Base-by-base conservation (phyloP, 2,329 filamentous ascomycete genomes). In the Huntiella moniliformis region DNA sequence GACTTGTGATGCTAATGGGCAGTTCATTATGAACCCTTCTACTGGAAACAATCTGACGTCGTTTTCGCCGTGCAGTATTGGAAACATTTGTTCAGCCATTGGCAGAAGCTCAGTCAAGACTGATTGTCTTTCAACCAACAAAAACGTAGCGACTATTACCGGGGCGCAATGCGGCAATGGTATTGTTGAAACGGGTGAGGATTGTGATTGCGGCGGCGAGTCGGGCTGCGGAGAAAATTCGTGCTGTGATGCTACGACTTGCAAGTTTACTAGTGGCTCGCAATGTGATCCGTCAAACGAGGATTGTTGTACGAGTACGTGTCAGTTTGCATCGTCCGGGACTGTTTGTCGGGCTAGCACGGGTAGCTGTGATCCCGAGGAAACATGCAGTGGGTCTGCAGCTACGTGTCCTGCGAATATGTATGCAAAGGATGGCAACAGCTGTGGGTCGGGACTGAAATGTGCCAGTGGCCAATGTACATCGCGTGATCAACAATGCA, bases 391-490 rank as follows among this genome's bases (percentile, higher is more conserved):
- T 3, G 91, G 91, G 47, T 73, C 61, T 42, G 68, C 70, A 6
- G 74, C 82, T 11, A 66, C 70, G 36, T 98, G 91, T 56, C 91
- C 91, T 0, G 56, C 63, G 1, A 85, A 98, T 59, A 54, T 66
- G 44, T 81, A 75, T 53, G 67, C 76, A 42, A 64, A 73, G 0
- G 78, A 96, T 58, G 91, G 77, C 51, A 66, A 73, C 3, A 62
- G 63, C 13, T 98, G 91, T 57, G 85, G 84, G 32, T 54, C 59
- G 2, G 73, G 73, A 2, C 70, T 96, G 31, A 64, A 73, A 31
- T 98, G 91, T 58, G 85, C 91, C 28, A 87, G 82, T 39, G 91
- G 91, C 10, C 88, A 96, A 62, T 98, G 91, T 61, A 98, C 91
- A 3, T 91, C 82, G 45, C 79, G 91, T 52, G 77, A 95, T 60